These are phyloP conservation scores for Salix purpurea DNA, from an alignment of 345 rosid genomes.

Conservation along the genomic window DNA sequence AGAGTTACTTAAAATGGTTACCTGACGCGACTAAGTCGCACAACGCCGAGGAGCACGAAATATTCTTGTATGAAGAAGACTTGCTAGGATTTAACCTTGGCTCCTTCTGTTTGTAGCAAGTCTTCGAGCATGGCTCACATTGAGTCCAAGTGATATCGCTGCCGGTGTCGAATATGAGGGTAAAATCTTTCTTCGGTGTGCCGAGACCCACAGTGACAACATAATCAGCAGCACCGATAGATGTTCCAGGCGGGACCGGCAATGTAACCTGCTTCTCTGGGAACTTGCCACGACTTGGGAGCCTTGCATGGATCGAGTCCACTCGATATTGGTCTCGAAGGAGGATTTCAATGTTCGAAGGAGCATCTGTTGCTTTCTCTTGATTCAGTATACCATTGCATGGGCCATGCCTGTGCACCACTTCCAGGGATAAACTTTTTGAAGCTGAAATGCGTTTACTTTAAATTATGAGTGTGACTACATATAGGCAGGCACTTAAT, in stretches of 20 bases:
- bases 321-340: constrained; percentile 14
- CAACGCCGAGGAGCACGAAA: constrained; percentile 13
- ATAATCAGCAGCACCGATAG: constrained; percentile 9
- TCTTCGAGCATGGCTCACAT: constrained; percentile 18
- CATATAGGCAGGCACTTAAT: too few species aligned
- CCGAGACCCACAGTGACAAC: constrained; percentile 25
- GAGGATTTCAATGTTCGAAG: background rate
- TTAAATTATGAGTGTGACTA: too few species aligned
- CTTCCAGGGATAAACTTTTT: background rate
- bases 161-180: constrained; percentile 24
- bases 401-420: constrained; percentile 12
- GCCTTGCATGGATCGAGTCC: constrained; percentile 4
- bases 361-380: background rate
- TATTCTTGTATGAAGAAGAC: constrained; percentile 20
- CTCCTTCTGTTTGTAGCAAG: constrained; percentile 22
- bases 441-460: too few species aligned
- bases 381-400: background rate
- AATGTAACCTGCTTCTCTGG: background rate
- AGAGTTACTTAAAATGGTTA: background rate
- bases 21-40: constrained; percentile 3
- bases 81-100: constrained; percentile 18
- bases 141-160: constrained; percentile 36
- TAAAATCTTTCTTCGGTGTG: constrained; percentile 7
- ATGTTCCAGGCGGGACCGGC: background rate
- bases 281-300: background rate